Conservation (phyloP, 2,329 filamentous ascomycete genomes). For the Geosmithia putterillii region DNA sequence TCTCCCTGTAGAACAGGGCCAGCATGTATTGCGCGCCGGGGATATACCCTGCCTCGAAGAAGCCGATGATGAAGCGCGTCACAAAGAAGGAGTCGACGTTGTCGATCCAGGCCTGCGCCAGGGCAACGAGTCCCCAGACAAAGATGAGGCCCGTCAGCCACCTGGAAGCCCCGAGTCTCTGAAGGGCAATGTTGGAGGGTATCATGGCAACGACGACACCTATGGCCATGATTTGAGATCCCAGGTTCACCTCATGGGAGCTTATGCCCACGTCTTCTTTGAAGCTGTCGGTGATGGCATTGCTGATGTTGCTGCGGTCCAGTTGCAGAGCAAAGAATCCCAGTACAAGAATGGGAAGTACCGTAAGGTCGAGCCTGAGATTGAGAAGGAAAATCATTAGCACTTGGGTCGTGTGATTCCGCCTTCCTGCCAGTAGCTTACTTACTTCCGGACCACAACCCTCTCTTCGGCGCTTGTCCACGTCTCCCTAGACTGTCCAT, state of each 20-base stretch:
- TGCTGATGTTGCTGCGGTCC: constrained; percentile 23
- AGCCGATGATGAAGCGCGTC: constrained; percentile 36
- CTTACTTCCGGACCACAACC: no score
- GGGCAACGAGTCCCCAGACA: constrained; percentile 38
- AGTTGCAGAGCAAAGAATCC: constrained; percentile 12
- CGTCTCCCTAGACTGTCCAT: no score
- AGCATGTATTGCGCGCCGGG: constrained; percentile 28
- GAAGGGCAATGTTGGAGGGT: constrained; percentile 21
- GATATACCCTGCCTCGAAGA: constrained; percentile 42
- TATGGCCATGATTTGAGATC: constrained; percentile 34
- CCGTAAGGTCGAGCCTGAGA: constrained; percentile 6
- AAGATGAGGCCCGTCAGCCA: constrained; percentile 42
- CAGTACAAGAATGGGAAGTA: constrained; percentile 8
- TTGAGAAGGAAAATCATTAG: no score
- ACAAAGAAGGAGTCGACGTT: constrained; percentile 31
- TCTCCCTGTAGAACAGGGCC: constrained; percentile 34
- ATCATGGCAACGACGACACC: constrained; percentile 34
- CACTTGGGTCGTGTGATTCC: no score
- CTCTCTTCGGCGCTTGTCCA: no score
- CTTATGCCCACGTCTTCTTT: constrained; percentile 34
- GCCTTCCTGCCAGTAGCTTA: no score
- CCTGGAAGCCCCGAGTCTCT: constrained; percentile 23
- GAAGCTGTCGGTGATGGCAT: constrained; percentile 35
- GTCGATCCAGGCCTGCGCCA: constrained; percentile 38
- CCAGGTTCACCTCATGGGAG: constrained; percentile 38